phyloP scores from a whole-genome alignment of 352 stramenopile species.

The Thalassiosira mediterranea region DNA sequence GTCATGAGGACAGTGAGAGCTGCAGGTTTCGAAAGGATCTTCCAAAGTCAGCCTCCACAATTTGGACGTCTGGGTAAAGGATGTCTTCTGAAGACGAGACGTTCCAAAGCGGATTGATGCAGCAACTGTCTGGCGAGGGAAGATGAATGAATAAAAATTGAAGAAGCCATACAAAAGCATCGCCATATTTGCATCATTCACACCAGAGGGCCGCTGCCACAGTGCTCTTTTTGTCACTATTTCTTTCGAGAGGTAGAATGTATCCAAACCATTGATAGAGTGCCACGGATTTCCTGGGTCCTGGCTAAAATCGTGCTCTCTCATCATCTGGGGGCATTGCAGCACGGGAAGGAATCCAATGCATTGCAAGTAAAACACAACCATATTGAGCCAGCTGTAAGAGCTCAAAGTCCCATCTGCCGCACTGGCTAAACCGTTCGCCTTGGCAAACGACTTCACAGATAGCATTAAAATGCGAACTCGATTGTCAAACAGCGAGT shows the following conservation, averaged over 20 bases:
- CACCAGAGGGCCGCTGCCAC: slow-evolving; percentile 51
- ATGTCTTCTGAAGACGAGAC: slow-evolving; percentile 57
- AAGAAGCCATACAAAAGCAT: slow-evolving; percentile 78
- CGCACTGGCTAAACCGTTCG: slow-evolving; percentile 57
- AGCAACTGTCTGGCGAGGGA: slow-evolving; percentile 48
- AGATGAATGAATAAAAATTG: slow-evolving; percentile 69
- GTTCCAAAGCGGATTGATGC: slow-evolving; percentile 65
- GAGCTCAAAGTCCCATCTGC: slow-evolving; percentile 66
- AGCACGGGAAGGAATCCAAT: slow-evolving; percentile 73
- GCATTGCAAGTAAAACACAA: slow-evolving; percentile 82
- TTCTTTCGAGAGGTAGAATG: slow-evolving; percentile 58
- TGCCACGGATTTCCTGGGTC: slow-evolving; percentile 62
- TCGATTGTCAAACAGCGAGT: slow-evolving; percentile 67
- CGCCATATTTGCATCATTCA: slow-evolving; percentile 46
- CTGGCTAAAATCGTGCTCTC: slow-evolving; percentile 30
- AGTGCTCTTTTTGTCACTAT: slow-evolving; percentile 20
- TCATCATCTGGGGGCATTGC: slow-evolving; percentile 59
- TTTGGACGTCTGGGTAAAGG: slow-evolving; percentile 46
- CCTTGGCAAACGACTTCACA: slow-evolving; percentile 78
- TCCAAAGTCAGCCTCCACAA: slow-evolving; percentile 69
- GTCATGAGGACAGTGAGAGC: slow-evolving; percentile 76
- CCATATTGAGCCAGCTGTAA: slow-evolving; percentile 80
- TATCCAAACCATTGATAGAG: slow-evolving; percentile 71
- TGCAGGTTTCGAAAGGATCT: slow-evolving; percentile 82
- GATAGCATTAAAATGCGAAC: slow-evolving; percentile 67